Evolutionary conservation across 192 early-diverging fungal species (phyloP).

Genomic region (Mortierella claussenii): DNA sequence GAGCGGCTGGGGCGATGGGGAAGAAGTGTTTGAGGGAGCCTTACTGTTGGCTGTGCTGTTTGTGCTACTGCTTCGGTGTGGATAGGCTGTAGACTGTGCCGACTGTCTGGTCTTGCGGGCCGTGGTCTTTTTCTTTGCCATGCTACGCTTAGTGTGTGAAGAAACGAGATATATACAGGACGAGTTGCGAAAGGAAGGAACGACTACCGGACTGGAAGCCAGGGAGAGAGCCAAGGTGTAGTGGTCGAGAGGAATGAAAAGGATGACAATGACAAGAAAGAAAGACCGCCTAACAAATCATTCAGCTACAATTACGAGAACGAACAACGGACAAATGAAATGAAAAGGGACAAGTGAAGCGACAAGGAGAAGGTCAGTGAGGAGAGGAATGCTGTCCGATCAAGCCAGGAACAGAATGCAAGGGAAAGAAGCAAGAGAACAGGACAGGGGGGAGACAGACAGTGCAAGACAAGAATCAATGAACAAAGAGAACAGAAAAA

Average conservation of each 20-base stretch:
- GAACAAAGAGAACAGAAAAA: not conserved
- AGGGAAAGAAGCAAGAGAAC: not conserved
- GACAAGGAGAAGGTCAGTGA: not conserved
- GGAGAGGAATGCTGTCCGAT: not conserved
- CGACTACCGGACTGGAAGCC: no score
- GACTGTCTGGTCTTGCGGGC: slow-evolving; percentile 37
- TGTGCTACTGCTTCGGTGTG: slow-evolving; percentile 8
- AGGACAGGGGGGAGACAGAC: not conserved
- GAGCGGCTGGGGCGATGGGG: slow-evolving; percentile 29
- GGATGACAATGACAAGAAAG: not conserved
- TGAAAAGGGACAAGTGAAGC: not conserved
- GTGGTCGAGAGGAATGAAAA: not conserved
- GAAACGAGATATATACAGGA: no score
- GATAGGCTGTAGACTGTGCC: slow-evolving; percentile 5
- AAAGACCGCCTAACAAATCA: not conserved
- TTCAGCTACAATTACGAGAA: no score
- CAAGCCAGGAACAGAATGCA: no score
- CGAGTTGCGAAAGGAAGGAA: no score
- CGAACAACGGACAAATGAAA: not conserved
- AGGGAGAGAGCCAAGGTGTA: no score
- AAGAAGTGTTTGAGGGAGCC: slow-evolving; percentile 34
- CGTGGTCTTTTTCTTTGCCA: slow-evolving; percentile 48
- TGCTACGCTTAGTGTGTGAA: no score
- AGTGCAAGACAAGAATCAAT: no score
- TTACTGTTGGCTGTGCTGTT: slow-evolving; percentile 8